Conservation (phyloP, 2,329 filamentous ascomycete species). For the Alternaria sp. region DNA sequence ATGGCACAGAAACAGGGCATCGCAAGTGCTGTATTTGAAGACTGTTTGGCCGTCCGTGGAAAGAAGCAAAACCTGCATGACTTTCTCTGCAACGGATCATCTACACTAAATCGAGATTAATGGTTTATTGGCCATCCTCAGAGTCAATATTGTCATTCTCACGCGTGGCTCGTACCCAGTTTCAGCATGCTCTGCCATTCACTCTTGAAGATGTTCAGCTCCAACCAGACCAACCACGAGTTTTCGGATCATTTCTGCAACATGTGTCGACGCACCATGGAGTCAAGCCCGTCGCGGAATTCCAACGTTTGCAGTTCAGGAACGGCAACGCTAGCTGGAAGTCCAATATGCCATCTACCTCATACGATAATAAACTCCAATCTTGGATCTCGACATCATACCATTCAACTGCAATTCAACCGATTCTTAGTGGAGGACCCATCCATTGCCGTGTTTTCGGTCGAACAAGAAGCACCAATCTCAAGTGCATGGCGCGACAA, state of each 20-base stretch:
- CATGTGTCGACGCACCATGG: slow-evolving; percentile 3
- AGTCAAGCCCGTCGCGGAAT: neutral
- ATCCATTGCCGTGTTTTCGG: slow-evolving; percentile 22
- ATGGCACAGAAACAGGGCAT: neutral
- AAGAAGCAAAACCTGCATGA: slow-evolving; percentile 8
- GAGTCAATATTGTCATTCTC: neutral
- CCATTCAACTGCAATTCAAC: slow-evolving; percentile 16
- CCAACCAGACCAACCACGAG: neutral
- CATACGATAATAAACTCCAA: slow-evolving; percentile 21
- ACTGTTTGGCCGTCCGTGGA: neutral
- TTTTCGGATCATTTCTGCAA: slow-evolving; percentile 6
- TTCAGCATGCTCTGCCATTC: slow-evolving; percentile 1
- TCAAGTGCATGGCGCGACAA: slow-evolving; percentile 11
- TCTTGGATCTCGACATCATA: slow-evolving; percentile 13
- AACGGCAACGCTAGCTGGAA: neutral
- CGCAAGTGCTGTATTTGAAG: neutral
- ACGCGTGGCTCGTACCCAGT: neutral
- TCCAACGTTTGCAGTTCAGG: slow-evolving; percentile 10
- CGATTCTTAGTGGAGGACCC: slow-evolving; percentile 22
- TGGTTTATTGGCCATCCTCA: neutral
- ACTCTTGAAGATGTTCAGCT: neutral
- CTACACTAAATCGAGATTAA: neutral
- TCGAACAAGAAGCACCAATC: slow-evolving; percentile 13
- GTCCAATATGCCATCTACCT: slow-evolving; percentile 15
- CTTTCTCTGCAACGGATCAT: neutral